These are phyloP conservation scores for Scutellaria baicalensis DNA, from an alignment of 257 asterid species.

Conservation along the genomic window DNA sequence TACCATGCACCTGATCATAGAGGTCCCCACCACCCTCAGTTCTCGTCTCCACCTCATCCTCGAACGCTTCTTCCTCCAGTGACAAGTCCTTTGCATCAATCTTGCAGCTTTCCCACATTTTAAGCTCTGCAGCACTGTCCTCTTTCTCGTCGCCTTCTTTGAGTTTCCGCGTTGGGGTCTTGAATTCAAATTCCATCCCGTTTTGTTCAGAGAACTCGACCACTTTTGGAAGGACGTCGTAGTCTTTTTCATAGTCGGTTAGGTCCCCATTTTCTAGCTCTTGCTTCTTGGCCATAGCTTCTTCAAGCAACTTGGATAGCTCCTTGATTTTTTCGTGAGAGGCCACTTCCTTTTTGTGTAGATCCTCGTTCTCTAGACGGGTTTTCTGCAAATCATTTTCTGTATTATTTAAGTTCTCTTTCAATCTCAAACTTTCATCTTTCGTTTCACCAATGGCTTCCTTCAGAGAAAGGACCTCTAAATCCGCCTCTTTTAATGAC, in stretches of 20 bases:
- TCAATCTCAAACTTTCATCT: constrained; percentile 48
- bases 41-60: constrained; percentile 45
- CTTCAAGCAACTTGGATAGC: constrained; percentile 57
- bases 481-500: constrained; percentile 42
- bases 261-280: constrained; percentile 40
- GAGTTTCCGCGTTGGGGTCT: constrained; percentile 18
- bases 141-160: constrained; percentile 23
- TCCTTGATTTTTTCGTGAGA: constrained; percentile 41
- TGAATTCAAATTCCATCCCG: constrained; percentile 28
- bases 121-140: constrained; percentile 32
- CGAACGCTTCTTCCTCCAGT: constrained; percentile 43
- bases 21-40: constrained; percentile 29
- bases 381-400: constrained; percentile 44
- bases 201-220: constrained; percentile 73
- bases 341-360: constrained; percentile 42
- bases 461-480: constrained; percentile 51
- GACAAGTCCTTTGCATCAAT: constrained; percentile 68
- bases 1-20: constrained; percentile 34
- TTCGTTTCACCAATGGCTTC: constrained; percentile 49
- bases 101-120: constrained; percentile 83
- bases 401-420: constrained; percentile 44
- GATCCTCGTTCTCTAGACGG: constrained; percentile 47
- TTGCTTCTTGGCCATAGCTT: constrained; percentile 40
- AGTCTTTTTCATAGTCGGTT: constrained; percentile 61
- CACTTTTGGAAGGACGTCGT: constrained; percentile 70